A percentile compares a stretch with the other conserved stretches of the same genome.
Conservation (phyloP, 805 yeast species). For the Candida maesae region DNA sequence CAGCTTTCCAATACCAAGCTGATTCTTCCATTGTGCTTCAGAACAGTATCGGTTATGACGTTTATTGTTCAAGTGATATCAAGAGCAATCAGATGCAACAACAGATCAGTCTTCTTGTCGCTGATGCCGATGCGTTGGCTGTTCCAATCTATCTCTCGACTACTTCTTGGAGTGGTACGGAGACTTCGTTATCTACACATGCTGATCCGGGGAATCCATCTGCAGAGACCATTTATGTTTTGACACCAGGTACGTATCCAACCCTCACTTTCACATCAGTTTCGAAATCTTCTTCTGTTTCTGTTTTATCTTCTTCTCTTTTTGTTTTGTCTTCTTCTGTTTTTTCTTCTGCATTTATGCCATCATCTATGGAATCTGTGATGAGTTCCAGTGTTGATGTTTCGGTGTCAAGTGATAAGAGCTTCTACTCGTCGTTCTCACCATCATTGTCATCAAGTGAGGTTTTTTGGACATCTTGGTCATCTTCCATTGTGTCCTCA, state of each 20-base stretch:
- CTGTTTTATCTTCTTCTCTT: neutral
- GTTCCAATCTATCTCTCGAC: conserved; percentile 18
- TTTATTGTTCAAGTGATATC: conserved; percentile 11
- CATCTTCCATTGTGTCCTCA: no score
- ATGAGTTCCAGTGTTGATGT: no score
- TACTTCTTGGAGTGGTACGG: conserved; percentile 18
- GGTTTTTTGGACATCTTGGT: no score
- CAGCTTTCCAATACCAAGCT: conserved; percentile 29
- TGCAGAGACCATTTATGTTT: conserved; percentile 2
- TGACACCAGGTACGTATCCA: conserved; percentile 8
- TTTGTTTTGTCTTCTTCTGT: neutral
- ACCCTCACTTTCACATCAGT: conserved; percentile 1
- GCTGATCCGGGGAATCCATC: neutral
- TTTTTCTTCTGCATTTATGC: neutral
- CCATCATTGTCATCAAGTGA: no score
- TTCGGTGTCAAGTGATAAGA: no score
- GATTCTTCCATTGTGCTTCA: conserved; percentile 2
- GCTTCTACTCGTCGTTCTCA: no score
- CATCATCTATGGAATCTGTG: conserved; percentile 7
- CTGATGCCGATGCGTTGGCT: conserved; percentile 22
- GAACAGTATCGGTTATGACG: conserved; percentile 11
- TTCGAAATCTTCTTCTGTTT: neutral
- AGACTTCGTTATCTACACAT: conserved; percentile 16
- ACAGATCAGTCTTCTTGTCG: conserved; percentile 8
- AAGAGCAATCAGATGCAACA: conserved; percentile 2